Evolutionary conservation across 345 rosid genomes (phyloP).

Genomic region (Eucalyptus fibrosa): DNA sequence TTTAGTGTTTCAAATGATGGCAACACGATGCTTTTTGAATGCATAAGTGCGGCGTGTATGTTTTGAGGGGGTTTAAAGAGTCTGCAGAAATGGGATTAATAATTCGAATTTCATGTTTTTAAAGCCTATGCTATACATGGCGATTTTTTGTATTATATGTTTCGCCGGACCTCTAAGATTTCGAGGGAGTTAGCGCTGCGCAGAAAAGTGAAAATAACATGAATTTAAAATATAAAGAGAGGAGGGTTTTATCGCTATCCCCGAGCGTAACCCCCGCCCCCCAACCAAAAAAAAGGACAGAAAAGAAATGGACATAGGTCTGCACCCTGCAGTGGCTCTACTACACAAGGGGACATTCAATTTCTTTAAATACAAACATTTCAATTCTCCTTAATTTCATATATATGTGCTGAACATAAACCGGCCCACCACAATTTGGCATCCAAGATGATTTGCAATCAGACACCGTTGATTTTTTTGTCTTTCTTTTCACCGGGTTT

Average conservation of each 20-base stretch:
- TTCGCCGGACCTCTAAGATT: background rate
- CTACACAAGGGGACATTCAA: background rate
- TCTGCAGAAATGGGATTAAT: background rate
- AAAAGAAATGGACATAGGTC: background rate
- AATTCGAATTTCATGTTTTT: background rate
- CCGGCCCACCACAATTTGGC: background rate
- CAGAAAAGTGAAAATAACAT: background rate
- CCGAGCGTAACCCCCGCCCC: background rate
- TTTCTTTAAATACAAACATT: background rate
- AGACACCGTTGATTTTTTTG: background rate
- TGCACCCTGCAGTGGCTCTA: background rate
- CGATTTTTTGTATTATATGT: background rate
- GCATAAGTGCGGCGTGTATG: background rate
- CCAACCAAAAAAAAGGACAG: background rate
- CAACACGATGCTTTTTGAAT: background rate
- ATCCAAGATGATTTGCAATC: background rate
- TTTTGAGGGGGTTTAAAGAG: background rate
- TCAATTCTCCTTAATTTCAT: background rate
- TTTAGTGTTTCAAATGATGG: background rate
- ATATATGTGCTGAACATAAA: background rate
- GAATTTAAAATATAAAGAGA: background rate
- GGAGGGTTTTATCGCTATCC: background rate
- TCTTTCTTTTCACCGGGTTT: background rate
- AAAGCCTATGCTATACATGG: background rate
- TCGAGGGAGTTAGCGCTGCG: background rate